These are phyloP conservation scores for Avena eriantha DNA, from an alignment of 176 grass and related monocot genomes.

Conservation along the genomic window DNA sequence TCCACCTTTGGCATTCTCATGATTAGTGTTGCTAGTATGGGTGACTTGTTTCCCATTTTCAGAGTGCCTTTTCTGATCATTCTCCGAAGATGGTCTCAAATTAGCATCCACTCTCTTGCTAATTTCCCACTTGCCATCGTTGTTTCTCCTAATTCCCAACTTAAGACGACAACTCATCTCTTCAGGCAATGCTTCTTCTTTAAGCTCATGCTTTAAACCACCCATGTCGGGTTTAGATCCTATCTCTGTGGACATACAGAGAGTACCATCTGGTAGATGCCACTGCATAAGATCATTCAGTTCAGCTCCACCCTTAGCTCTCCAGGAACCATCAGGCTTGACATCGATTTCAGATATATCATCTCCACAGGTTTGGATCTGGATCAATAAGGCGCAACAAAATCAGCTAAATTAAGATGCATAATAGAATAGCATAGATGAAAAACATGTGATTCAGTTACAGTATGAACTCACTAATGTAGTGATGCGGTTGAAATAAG, in stretches of 20 bases:
- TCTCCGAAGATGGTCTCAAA: slow-evolving; percentile 33
- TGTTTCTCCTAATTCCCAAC: slow-evolving; percentile 62
- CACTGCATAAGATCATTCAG: slow-evolving; percentile 70
- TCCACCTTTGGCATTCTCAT: slow-evolving; percentile 28
- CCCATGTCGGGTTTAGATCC: slow-evolving; percentile 31
- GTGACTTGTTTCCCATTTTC: slow-evolving; percentile 39
- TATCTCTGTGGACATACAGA: slow-evolving; percentile 45
- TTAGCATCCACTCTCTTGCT: slow-evolving; percentile 41
- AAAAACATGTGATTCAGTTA: slow-evolving; percentile 21
- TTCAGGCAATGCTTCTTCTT: slow-evolving; percentile 50
- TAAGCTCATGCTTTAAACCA: slow-evolving; percentile 51
- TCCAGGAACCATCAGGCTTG: slow-evolving; percentile 90
- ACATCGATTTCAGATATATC: slow-evolving; percentile 79
- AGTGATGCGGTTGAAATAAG: slow-evolving; percentile 93
- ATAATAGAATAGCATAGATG: slow-evolving; percentile 14
- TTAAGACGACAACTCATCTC: slow-evolving; percentile 43
- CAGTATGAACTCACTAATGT: slow-evolving; percentile 67
- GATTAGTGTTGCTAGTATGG: slow-evolving; percentile 38
- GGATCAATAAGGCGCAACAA: slow-evolving; percentile 49
- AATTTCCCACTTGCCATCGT: slow-evolving; percentile 53
- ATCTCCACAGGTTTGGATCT: slow-evolving; percentile 74
- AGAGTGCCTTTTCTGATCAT: slow-evolving; percentile 24
- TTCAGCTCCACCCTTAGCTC: slow-evolving; percentile 62
- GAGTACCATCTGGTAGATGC: slow-evolving; percentile 91
- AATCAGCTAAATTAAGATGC: slow-evolving; percentile 23